phyloP scores from a whole-genome alignment of 148 eudicot genomes.

The Limonium bicolor region DNA sequence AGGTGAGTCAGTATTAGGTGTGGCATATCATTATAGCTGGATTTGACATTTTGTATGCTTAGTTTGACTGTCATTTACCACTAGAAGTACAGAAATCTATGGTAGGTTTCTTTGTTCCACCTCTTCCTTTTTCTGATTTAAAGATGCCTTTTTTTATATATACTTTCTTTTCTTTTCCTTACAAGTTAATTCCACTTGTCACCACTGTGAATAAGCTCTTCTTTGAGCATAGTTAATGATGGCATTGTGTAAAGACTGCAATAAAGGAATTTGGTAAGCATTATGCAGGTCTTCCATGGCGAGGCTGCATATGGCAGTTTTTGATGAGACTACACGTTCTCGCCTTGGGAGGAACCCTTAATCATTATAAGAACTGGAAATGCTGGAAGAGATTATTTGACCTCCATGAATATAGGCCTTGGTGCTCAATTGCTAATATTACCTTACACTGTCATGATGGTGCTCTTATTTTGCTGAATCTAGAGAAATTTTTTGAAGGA shows the following conservation, averaged over 20 bases:
- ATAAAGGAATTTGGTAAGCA: too few species aligned
- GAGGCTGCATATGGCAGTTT: too few species aligned
- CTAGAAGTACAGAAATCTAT: neutral
- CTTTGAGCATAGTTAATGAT: too few species aligned
- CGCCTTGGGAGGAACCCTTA: too few species aligned
- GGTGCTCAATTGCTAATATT: too few species aligned
- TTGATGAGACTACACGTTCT: too few species aligned
- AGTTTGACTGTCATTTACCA: neutral
- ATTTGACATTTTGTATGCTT: neutral
- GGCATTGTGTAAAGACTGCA: too few species aligned
- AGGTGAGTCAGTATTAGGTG: conserved; percentile 31
- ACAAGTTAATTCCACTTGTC: too few species aligned
- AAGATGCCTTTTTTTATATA: too few species aligned
- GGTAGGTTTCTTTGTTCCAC: neutral
- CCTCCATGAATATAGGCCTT: neutral
- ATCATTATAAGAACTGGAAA: neutral
- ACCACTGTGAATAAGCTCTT: too few species aligned
- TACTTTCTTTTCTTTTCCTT: too few species aligned
- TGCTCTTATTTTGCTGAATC: neutral
- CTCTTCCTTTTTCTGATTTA: neutral
- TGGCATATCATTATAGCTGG: neutral
- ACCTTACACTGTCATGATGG: neutral
- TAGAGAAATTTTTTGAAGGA: neutral
- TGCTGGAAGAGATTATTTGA: neutral
- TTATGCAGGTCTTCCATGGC: too few species aligned